These are phyloP conservation scores for Pyrenochaeta sp. DNA, from an alignment of 2,329 filamentous ascomycete species.

Conservation along the genomic window DNA sequence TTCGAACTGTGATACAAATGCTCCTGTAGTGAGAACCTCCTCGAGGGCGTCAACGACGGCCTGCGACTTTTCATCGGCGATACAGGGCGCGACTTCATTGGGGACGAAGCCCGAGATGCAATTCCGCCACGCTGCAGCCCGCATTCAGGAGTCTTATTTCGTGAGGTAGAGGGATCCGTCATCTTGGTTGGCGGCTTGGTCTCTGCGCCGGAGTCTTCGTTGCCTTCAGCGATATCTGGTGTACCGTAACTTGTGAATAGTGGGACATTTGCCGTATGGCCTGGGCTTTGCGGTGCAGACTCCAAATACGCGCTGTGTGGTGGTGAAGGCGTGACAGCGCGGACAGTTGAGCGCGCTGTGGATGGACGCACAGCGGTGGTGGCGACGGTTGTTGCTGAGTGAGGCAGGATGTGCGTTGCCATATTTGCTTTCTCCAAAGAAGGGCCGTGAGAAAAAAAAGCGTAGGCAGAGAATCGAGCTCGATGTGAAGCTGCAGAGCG, in stretches of 20 bases:
- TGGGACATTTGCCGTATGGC: too few species aligned
- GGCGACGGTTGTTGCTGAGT: conserved; percentile 11
- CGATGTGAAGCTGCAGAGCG: background rate
- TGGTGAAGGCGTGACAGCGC: conserved; percentile 37
- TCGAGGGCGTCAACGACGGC: conserved; percentile 4
- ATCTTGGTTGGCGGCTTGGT: too few species aligned
- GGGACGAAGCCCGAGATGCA: conserved; percentile 8
- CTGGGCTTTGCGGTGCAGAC: too few species aligned
- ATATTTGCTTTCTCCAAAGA: conserved; percentile 7
- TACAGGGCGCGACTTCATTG: conserved; percentile 6
- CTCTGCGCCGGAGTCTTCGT: background rate
- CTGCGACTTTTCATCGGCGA: conserved; percentile 11
- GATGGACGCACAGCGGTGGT: conserved; percentile 23
- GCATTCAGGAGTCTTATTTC: background rate
- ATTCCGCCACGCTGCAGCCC: conserved; percentile 8
- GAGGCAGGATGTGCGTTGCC: conserved; percentile 26
- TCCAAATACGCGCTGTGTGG: too few species aligned
- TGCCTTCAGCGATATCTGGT: background rate
- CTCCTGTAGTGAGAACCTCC: background rate
- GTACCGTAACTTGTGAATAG: too few species aligned
- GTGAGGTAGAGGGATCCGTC: background rate
- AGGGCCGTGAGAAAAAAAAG: background rate
- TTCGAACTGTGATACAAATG: too few species aligned
- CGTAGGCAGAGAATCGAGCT: background rate
- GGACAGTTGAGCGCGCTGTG: conserved; percentile 35